A percentile compares a stretch with the other conserved stretches of the same genome.
These are phyloP conservation scores for Geranomyces variabilis DNA, from an alignment of 192 early-diverging fungal genomes.

Conservation along the genomic window DNA sequence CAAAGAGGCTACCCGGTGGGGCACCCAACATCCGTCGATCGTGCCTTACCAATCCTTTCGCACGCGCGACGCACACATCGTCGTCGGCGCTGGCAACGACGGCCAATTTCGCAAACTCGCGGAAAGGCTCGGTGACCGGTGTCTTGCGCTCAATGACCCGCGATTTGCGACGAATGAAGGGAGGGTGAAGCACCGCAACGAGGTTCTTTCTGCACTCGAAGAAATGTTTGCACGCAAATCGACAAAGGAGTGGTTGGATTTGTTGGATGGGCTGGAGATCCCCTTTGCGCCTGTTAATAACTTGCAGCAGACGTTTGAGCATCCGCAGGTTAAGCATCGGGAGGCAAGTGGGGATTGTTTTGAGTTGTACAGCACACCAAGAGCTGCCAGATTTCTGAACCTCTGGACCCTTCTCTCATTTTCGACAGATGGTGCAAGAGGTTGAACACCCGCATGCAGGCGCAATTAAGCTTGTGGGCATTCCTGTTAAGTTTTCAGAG, in stretches of 20 bases:
- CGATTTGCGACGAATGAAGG: constrained; percentile 70
- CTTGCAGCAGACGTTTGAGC: constrained; percentile 71
- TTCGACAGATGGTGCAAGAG: constrained; percentile 71
- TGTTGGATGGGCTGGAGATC: constrained; percentile 71
- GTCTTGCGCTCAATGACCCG: constrained; percentile 50
- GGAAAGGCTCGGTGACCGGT: constrained; percentile 45
- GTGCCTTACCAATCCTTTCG: constrained; percentile 88
- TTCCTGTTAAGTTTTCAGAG: constrained; percentile 78
- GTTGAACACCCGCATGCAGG: constrained; percentile 84
- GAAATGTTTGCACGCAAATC: constrained; percentile 48
- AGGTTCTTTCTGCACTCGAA: constrained; percentile 64
- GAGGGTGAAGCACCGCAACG: constrained; percentile 73
- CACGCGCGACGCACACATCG: constrained; percentile 76
- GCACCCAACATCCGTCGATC: constrained; percentile 86
- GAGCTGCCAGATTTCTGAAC: too few relatives aligned
- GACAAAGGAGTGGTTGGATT: constrained; percentile 64
- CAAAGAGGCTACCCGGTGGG: constrained; percentile 79
- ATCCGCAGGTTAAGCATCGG: constrained; percentile 56
- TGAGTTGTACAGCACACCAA: too few relatives aligned
- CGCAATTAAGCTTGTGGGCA: constrained; percentile 72
- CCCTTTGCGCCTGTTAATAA: constrained; percentile 85
- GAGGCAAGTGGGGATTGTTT: constrained; percentile 13
- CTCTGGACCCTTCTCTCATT: too few relatives aligned
- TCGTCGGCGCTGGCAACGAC: constrained; percentile 93
- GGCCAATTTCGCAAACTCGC: constrained; percentile 77